A percentile compares a stretch with the other conserved stretches of the same genome.
phyloP scores from a whole-genome alignment of 352 stramenopile genomes.

The Halophytophthora polymorphica region DNA sequence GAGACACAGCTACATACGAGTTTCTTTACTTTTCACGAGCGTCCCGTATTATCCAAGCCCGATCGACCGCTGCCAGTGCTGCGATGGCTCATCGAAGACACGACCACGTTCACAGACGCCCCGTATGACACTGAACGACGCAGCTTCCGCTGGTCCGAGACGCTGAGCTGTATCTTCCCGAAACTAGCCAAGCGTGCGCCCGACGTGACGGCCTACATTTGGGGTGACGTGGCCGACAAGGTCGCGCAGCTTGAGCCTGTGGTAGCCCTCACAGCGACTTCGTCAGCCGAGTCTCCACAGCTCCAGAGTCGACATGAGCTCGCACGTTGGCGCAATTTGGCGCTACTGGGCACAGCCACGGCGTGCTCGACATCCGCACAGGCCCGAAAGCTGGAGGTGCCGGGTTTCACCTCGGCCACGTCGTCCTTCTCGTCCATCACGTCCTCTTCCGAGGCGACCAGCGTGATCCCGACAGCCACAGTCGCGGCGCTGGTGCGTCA shows the following conservation, averaged over 20 bases:
- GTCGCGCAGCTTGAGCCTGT: conserved; percentile 59
- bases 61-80: too few relatives aligned
- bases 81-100: too few relatives aligned
- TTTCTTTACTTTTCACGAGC: conserved; percentile 30
- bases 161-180: conserved; percentile 41
- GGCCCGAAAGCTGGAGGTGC: conserved; percentile 7
- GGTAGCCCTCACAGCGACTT: conserved; percentile 25
- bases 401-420: not conserved
- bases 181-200: conserved; percentile 36
- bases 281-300: not conserved
- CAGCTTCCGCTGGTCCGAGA: conserved; percentile 60
- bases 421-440: conserved; percentile 17
- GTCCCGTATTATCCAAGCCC: not conserved
- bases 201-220: conserved; percentile 65
- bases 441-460: conserved; percentile 12
- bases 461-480: conserved; percentile 20
- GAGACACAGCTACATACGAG: conserved; percentile 20
- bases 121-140: conserved; percentile 15
- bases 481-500: conserved; percentile 49
- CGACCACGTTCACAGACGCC: conserved; percentile 2
- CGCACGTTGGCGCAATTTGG: conserved; percentile 63
- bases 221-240: conserved; percentile 58
- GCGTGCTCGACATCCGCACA: conserved; percentile 34
- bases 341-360: conserved; percentile 49
- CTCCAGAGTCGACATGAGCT: conserved; percentile 26